Conservation (phyloP, 2,329 filamentous ascomycete species). For the Calonectria hongkongensis region DNA sequence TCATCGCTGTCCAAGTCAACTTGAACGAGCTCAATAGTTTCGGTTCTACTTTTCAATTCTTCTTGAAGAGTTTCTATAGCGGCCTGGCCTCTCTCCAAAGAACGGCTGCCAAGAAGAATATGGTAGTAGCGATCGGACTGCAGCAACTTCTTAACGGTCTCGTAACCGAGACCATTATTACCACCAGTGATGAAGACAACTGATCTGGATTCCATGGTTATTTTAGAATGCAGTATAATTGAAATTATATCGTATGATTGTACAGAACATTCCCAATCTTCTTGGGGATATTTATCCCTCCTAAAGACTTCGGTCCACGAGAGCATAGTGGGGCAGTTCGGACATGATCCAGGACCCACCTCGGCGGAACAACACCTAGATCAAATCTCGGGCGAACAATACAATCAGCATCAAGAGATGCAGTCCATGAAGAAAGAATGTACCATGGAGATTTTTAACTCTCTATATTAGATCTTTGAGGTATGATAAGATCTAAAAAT, state of each 20-base stretch:
- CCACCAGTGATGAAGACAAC: constrained; percentile 14
- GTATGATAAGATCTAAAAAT: too few relatives aligned
- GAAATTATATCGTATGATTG: background rate
- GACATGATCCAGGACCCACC: background rate
- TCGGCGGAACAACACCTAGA: background rate
- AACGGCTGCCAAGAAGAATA: constrained; percentile 14
- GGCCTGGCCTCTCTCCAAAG: background rate
- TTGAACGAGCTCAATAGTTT: constrained; percentile 10
- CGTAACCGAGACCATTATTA: constrained; percentile 12
- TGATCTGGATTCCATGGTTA: background rate
- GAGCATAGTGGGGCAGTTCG: background rate
- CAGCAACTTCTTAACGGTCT: constrained; percentile 9
- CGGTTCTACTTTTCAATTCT: background rate
- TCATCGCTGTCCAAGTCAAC: constrained; percentile 5
- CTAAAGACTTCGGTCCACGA: background rate
- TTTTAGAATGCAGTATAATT: background rate
- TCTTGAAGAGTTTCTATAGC: background rate
- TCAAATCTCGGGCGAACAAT: constrained; percentile 1
- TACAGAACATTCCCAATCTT: background rate
- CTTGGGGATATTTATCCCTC: background rate
- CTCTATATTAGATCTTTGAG: too few relatives aligned
- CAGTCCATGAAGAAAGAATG: too few relatives aligned
- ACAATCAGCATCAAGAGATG: too few relatives aligned
- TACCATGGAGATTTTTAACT: too few relatives aligned
- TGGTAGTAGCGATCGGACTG: constrained; percentile 18